Percentiles rank a stretch among this genome's conserved stretches.
Evolutionary conservation across 2,329 filamentous ascomycete species (phyloP).

Genomic region (Raffaelea arxii): DNA sequence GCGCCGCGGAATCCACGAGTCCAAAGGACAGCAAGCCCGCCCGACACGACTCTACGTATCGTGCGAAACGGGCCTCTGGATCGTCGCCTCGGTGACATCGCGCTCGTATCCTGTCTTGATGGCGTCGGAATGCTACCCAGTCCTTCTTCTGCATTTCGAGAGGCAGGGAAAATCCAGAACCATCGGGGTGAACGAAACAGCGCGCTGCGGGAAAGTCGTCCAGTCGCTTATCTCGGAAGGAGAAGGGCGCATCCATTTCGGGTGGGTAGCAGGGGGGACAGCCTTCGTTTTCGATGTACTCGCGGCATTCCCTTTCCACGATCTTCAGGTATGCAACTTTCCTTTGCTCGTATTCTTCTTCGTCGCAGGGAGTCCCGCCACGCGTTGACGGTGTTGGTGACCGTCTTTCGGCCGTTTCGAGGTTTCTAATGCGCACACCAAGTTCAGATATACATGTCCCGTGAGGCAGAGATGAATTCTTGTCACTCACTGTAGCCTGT

Average conservation of each 20-base stretch:
- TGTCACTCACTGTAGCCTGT: too few species aligned
- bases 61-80: background rate
- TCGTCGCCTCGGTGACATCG: background rate
- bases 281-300: background rate
- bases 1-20: background rate
- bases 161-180: background rate
- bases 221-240: constrained; percentile 3
- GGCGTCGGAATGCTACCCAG: background rate
- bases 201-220: constrained; percentile 2
- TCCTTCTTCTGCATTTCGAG: background rate
- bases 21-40: background rate
- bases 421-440: background rate
- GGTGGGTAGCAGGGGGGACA: background rate
- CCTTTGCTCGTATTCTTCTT: background rate
- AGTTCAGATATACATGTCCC: background rate
- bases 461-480: background rate
- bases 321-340: background rate
- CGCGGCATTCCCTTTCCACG: background rate
- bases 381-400: background rate
- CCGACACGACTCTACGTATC: background rate
- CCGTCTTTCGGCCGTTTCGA: background rate
- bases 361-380: too few species aligned
- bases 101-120: background rate
- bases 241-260: background rate
- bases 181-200: background rate